Percentiles rank a stretch among this genome's conserved stretches.
phyloP scores from a whole-genome alignment of 2,329 filamentous ascomycete genomes.

The Xylaria sp. region DNA sequence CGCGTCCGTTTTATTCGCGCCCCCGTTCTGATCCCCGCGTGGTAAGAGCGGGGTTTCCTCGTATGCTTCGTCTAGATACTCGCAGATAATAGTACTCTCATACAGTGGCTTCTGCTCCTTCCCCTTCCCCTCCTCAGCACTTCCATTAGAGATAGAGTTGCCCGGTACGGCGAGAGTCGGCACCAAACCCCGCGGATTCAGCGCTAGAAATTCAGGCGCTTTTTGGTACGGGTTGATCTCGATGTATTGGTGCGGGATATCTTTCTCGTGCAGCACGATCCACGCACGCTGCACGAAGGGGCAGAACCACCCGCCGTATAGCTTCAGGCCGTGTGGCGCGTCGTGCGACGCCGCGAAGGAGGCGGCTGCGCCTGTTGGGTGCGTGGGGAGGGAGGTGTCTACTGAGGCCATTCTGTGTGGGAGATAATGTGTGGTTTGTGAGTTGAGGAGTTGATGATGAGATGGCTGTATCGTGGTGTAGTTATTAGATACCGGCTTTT shows the following conservation, averaged over 20 bases:
- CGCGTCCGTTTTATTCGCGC: constrained; percentile 44
- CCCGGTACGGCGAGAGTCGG: constrained; percentile 71
- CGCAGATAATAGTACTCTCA: constrained; percentile 77
- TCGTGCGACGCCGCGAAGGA: constrained; percentile 59
- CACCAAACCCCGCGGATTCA: constrained; percentile 81
- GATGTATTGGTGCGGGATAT: constrained; percentile 78
- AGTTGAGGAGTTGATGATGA: too few species aligned
- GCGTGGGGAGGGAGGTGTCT: constrained; percentile 60
- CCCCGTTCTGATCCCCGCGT: constrained; percentile 3
- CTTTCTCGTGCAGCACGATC: constrained; percentile 79
- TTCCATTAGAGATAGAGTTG: too few species aligned
- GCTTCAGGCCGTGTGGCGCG: constrained; percentile 65
- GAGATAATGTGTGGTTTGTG: background rate
- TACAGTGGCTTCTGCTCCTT: constrained; percentile 68
- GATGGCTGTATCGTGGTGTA: too few species aligned
- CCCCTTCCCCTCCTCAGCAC: rapidly evolving
- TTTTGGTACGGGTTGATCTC: constrained; percentile 85
- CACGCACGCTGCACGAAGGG: constrained; percentile 76
- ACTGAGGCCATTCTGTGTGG: constrained; percentile 49
- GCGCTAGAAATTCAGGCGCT: constrained; percentile 70
- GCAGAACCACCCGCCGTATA: constrained; percentile 82
- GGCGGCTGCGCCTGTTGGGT: constrained; percentile 62
- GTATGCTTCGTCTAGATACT: constrained; percentile 80
- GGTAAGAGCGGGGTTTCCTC: constrained; percentile 66
- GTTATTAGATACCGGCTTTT: background rate